Evolutionary conservation across 164 flowering plant genomes (phyloP).

Genomic region (Tetracentron sinense): DNA sequence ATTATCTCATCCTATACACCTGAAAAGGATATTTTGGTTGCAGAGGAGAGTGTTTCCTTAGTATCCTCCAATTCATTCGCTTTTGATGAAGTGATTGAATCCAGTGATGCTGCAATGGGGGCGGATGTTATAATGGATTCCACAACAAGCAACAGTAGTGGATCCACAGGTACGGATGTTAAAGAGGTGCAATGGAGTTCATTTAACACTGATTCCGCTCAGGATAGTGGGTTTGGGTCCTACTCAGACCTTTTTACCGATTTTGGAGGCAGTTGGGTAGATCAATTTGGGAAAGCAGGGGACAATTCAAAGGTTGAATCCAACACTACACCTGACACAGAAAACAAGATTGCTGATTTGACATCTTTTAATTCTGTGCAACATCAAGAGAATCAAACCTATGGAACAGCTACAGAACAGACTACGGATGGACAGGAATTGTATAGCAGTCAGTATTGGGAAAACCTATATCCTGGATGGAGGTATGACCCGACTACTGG

Average conservation of each 20-base stretch:
- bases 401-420: conserved; percentile 28
- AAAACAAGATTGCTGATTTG: conserved; percentile 11
- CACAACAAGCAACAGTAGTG: conserved; percentile 17
- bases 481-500: conserved; percentile 61
- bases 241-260: conserved; percentile 65
- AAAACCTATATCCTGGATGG: conserved; percentile 91
- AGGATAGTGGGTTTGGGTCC: conserved; percentile 49
- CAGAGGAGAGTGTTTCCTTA: conserved; percentile 21
- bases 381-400: conserved; percentile 24
- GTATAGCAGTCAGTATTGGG: conserved; percentile 62
- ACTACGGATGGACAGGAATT: conserved; percentile 28
- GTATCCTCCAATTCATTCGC: conserved; percentile 27
- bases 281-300: conserved; percentile 26
- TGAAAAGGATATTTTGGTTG: conserved; percentile 14
- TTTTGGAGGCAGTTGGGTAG: conserved; percentile 29
- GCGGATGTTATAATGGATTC: conserved; percentile 23
- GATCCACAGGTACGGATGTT: conserved; percentile 35
- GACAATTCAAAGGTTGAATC: conserved; percentile 16
- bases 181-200: conserved; percentile 88
- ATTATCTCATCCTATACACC: conserved; percentile 2
- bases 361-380: conserved; percentile 22
- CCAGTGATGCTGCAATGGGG: conserved; percentile 12
- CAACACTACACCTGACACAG: conserved; percentile 8
- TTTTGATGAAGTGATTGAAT: conserved; percentile 17
- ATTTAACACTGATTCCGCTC: conserved; percentile 42